Percentiles rank a stretch among this genome's conserved stretches.
Evolutionary conservation across 1,139 yeast species (phyloP).

Genomic region (Candida tetrigidarum): DNA sequence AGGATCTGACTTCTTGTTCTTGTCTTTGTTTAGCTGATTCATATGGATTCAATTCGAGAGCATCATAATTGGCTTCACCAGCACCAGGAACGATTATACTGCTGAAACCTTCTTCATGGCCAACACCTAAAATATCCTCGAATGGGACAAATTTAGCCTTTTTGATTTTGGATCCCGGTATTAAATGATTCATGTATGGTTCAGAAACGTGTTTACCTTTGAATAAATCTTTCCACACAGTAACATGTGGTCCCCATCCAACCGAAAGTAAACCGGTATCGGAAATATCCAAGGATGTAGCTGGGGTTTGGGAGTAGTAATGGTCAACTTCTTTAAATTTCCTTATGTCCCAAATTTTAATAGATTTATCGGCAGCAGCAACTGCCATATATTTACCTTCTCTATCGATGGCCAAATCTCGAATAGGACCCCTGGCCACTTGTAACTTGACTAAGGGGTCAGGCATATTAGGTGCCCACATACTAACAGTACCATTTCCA

Average conservation of each 20-base stretch:
- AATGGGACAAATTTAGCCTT: slow-evolving; percentile 83
- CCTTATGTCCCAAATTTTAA: slow-evolving; percentile 95
- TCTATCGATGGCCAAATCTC: slow-evolving; percentile 86
- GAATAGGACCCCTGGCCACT: slow-evolving; percentile 83
- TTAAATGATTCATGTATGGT: slow-evolving; percentile 91
- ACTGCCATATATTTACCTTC: slow-evolving; percentile 96
- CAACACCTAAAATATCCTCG: slow-evolving; percentile 93
- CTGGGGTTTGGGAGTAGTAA: slow-evolving; percentile 85
- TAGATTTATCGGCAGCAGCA: slow-evolving; percentile 81
- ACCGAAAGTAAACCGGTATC: slow-evolving; percentile 88
- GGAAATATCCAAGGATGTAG: slow-evolving; percentile 76
- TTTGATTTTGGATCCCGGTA: slow-evolving; percentile 77
- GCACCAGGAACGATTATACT: slow-evolving; percentile 92
- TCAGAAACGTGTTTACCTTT: slow-evolving; percentile 56
- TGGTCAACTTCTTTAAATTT: slow-evolving; percentile 77
- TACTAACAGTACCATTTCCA: slow-evolving; percentile 86
- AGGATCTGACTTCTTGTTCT: slow-evolving; percentile 84
- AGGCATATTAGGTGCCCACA: slow-evolving; percentile 93
- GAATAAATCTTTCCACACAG: slow-evolving; percentile 81
- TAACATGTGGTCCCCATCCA: slow-evolving; percentile 95
- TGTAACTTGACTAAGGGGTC: slow-evolving; percentile 85
- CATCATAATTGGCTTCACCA: slow-evolving; percentile 98
- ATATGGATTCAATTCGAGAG: slow-evolving; percentile 90
- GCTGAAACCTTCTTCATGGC: slow-evolving; percentile 78
- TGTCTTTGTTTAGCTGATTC: slow-evolving; percentile 93